Base-by-base conservation (phyloP, 495 filamentous ascomycete genomes). In the Eremomyces bilateralis region DNA sequence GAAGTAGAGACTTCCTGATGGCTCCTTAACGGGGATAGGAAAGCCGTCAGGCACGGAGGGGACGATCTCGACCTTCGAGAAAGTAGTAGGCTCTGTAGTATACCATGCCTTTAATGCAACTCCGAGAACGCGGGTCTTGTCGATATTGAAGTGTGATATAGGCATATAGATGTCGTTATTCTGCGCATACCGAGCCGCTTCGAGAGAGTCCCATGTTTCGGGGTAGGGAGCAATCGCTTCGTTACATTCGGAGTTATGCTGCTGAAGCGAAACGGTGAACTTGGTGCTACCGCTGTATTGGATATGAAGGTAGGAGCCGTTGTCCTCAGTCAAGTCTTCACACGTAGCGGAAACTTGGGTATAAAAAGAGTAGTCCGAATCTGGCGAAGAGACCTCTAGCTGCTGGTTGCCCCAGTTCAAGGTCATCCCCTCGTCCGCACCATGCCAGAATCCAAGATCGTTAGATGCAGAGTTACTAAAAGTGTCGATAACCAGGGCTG, bases 41-140 rank as follows among this genome's bases (percentile, higher is more conserved):
- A 64, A 65, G 28, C 49, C 45, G 2, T 45, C 24, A 2, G 73
- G 75, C 4, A 72, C 48, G 6, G 53, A 42, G 16, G 56, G 45
- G 4, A 80, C 64, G 33, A 83, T 64, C 48, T 81, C 77, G 33
- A 83, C 63, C 15, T 58, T 60, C 42, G 63, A 56, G 29, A 83
- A 47, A 3, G 67, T 71, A 4, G 60, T 35, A 2, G 65, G 33
- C 8, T 62, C 58, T 0, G 50, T 38, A 3, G 59, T 62, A 49
- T 69, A 79, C 53, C 81, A 81, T 1, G 72, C 75, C 43, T 71
- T 65, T 28, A 84, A 59, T 1, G 69, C 69, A 33, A 84, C 57
- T 2, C 75, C 76, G 28, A 80, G 60, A 15, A 62, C 46, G 3
- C 67, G 61, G 22, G 51, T 54, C 1, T 65, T 62, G 47, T 79